A percentile compares a stretch with the other conserved stretches of the same genome.
Evolutionary conservation across 2,329 filamentous ascomycete species (phyloP).

Genomic region (Botryotinia globosa): DNA sequence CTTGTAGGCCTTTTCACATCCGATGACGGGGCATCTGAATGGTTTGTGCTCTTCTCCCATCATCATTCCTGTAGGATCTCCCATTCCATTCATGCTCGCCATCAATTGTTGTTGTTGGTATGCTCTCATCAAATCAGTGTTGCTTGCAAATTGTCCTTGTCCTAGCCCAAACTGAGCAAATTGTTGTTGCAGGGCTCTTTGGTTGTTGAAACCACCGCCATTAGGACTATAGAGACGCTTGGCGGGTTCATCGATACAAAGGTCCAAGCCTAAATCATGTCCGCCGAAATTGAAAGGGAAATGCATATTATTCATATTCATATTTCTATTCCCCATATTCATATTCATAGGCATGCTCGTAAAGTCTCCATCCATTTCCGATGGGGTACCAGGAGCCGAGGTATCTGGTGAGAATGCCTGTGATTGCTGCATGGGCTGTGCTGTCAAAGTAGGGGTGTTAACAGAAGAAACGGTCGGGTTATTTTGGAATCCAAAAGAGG

Average conservation of each 20-base stretch:
- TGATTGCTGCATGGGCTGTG: slow-evolving; percentile 61
- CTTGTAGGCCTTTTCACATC: slow-evolving; percentile 99
- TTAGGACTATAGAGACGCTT: slow-evolving; percentile 89
- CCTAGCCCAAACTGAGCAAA: slow-evolving; percentile 72
- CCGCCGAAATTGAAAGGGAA: slow-evolving; percentile 37
- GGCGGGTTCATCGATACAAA: slow-evolving; percentile 85
- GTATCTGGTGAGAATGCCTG: slow-evolving; percentile 51
- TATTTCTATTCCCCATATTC: slow-evolving; percentile 56
- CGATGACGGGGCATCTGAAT: slow-evolving; percentile 96
- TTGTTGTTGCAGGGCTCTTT: slow-evolving; percentile 64
- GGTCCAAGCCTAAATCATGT: slow-evolving; percentile 55
- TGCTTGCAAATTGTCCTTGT: slow-evolving; percentile 59
- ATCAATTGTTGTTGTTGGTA: slow-evolving; percentile 59
- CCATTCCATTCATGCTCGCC: slow-evolving; percentile 41
- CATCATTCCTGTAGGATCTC: slow-evolving; percentile 44
- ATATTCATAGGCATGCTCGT: slow-evolving; percentile 56
- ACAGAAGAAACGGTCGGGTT: slow-evolving; percentile 97
- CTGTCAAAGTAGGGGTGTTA: slow-evolving; percentile 87
- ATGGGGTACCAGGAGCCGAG: slow-evolving; percentile 66
- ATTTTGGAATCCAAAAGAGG: slow-evolving; percentile 77
- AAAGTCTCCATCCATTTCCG: slow-evolving; percentile 73
- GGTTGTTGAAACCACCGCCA: slow-evolving; percentile 60
- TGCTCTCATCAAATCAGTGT: slow-evolving; percentile 63
- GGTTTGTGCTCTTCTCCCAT: slow-evolving; percentile 91
- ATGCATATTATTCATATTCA: slow-evolving; percentile 48